These are phyloP conservation scores for Boletellus dicymbophilus DNA, from an alignment of 1,284 basidiomycete genomes.

Conservation along the genomic window DNA sequence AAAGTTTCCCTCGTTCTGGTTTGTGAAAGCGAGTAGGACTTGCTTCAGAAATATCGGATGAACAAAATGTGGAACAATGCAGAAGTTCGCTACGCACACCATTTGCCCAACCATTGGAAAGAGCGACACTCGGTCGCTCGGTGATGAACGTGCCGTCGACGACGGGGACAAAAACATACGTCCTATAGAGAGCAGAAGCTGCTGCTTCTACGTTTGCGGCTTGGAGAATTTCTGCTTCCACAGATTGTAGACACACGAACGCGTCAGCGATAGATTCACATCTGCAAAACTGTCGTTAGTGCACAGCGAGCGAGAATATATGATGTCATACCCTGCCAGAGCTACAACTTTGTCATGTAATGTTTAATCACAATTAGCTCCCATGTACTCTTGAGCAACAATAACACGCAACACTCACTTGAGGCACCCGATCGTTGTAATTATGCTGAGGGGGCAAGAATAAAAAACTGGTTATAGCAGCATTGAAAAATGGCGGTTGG, in stretches of 20 bases:
- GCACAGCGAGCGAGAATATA: background rate
- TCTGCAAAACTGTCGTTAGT: constrained; percentile 7
- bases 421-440: constrained; percentile 23
- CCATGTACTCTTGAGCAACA: too few species aligned
- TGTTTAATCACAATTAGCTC: constrained; percentile 12
- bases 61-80: background rate
- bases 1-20: constrained; percentile 20
- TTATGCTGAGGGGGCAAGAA: constrained; percentile 29
- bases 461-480: constrained; percentile 28
- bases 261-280: constrained; percentile 23
- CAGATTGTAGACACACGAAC: constrained; percentile 28
- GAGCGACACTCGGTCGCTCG: constrained; percentile 30
- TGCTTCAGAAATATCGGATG: constrained; percentile 7
- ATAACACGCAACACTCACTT: constrained; percentile 3
- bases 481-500: constrained; percentile 13
- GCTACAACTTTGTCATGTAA: constrained; percentile 19
- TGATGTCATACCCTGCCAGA: constrained; percentile 11
- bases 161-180: constrained; percentile 31
- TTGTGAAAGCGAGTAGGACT: constrained; percentile 12
- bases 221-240: constrained; percentile 21
- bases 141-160: constrained; percentile 36
- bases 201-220: constrained; percentile 18
- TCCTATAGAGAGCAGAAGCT: constrained; percentile 25
- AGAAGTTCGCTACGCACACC: constrained; percentile 5
- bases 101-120: constrained; percentile 20